Evolutionary conservation across 2,329 filamentous ascomycete species (phyloP).

Genomic region (Fusarium penzigii): DNA sequence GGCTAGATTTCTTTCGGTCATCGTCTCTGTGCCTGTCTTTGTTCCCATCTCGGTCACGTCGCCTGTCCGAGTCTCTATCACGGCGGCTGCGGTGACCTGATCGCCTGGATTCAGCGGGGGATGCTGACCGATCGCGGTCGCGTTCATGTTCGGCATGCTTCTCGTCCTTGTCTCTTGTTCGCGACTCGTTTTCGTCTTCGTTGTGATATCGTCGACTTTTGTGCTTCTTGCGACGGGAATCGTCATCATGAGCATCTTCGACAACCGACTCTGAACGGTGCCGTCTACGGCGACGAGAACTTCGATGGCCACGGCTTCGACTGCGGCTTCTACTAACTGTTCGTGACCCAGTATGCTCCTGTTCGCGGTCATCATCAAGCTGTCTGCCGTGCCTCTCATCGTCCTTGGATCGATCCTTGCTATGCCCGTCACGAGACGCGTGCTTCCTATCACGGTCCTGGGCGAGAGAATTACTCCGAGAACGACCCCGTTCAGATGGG

Average conservation of each 20-base stretch:
- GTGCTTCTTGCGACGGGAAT: constrained; percentile 53
- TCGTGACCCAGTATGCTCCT: constrained; percentile 33
- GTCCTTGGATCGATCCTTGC: constrained; percentile 34
- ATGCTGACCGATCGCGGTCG: constrained; percentile 65
- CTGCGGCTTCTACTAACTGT: constrained; percentile 36
- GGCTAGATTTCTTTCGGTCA: constrained; percentile 43
- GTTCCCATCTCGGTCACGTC: constrained; percentile 47
- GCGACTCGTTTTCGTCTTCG: constrained; percentile 47
- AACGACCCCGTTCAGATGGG: constrained; percentile 31
- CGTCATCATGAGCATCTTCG: constrained; percentile 48
- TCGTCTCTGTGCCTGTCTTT: constrained; percentile 41
- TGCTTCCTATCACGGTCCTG: constrained; percentile 32
- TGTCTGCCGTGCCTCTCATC: constrained; percentile 26
- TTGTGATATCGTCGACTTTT: constrained; percentile 44
- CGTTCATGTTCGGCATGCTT: constrained; percentile 53
- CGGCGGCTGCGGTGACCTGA: constrained; percentile 62
- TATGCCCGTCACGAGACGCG: constrained; percentile 35
- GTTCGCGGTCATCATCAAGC: constrained; percentile 20
- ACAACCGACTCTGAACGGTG: constrained; percentile 56
- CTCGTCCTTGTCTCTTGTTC: constrained; percentile 39
- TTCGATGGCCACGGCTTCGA: constrained; percentile 47
- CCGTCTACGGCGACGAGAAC: constrained; percentile 51
- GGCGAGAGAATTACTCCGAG: constrained; percentile 50
- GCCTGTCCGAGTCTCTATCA: constrained; percentile 51
- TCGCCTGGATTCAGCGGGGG: constrained; percentile 58